Evolutionary conservation across 164 flowering plant species (phyloP).

Genomic region (Stephania japonica): DNA sequence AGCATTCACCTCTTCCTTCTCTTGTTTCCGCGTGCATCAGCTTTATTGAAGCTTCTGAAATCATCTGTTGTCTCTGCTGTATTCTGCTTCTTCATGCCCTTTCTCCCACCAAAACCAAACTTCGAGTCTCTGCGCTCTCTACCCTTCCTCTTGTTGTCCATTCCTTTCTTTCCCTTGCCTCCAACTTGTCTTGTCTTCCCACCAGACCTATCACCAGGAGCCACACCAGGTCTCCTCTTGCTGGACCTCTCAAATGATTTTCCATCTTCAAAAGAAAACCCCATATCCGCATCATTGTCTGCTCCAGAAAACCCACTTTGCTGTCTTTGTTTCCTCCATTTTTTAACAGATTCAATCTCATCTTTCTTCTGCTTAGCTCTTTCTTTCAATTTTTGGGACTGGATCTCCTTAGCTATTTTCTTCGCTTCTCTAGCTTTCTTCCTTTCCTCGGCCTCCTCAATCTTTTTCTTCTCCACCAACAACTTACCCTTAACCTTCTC

Average conservation of each 20-base stretch:
- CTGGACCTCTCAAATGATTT: constrained; percentile 51
- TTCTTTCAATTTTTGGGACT: constrained; percentile 74
- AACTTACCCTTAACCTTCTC: constrained; percentile 69
- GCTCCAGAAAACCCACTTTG: constrained; percentile 52
- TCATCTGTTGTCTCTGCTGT: constrained; percentile 64
- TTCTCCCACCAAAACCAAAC: constrained; percentile 56
- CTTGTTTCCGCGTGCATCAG: constrained; percentile 32
- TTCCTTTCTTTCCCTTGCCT: constrained; percentile 37
- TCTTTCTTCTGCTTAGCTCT: constrained; percentile 76
- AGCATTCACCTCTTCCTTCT: constrained; percentile 32
- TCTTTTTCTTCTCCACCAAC: constrained; percentile 61
- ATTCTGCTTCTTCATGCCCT: constrained; percentile 82
- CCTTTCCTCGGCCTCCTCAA: constrained; percentile 90
- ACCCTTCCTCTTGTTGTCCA: constrained; percentile 25
- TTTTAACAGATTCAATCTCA: constrained; percentile 80
- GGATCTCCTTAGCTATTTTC: constrained; percentile 72
- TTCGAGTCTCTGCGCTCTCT: constrained; percentile 40
- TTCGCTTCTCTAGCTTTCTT: constrained; percentile 81
- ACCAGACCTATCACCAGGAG: constrained; percentile 80
- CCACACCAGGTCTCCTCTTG: constrained; percentile 65
- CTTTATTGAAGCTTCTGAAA: constrained; percentile 43
- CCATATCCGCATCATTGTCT: constrained; percentile 44
- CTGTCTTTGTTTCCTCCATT: constrained; percentile 94
- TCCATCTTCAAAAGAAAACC: constrained; percentile 52
- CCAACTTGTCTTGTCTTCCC: constrained; percentile 45